These are phyloP conservation scores for Fusarium sp. DNA, from an alignment of 2,329 filamentous ascomycete species.

Conservation along the genomic window DNA sequence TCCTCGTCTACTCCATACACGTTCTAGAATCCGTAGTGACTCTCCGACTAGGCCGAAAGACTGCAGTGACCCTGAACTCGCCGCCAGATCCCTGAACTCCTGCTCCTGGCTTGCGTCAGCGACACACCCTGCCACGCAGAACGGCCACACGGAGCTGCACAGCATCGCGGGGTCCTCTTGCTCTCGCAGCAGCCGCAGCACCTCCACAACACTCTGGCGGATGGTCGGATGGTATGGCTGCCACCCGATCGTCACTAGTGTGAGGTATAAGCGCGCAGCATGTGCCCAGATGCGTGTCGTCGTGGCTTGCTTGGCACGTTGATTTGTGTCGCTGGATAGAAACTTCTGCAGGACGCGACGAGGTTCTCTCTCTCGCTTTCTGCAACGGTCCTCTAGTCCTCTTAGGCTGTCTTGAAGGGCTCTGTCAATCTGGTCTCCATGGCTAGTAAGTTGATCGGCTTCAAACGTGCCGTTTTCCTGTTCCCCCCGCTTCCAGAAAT, in stretches of 20 bases:
- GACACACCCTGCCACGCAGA: neutral
- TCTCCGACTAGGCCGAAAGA: neutral
- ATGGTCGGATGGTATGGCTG: neutral
- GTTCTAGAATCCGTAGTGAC: neutral
- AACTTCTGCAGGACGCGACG: neutral
- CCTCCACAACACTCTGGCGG: neutral
- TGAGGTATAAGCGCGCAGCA: neutral
- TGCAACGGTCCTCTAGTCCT: neutral
- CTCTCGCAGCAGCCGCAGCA: neutral
- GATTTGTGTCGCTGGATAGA: neutral
- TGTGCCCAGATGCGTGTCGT: neutral
- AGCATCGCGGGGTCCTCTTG: neutral
- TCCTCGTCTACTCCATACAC: neutral
- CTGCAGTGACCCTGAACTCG: neutral
- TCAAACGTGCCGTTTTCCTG: neutral
- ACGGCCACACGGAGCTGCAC: neutral
- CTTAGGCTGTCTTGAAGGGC: neutral
- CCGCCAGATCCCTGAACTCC: accelerated
- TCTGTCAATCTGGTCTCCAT: neutral
- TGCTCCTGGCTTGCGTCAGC: neutral
- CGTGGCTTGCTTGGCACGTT: neutral
- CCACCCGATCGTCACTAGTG: neutral
- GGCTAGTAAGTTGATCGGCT: neutral
- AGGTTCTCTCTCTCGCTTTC: neutral
- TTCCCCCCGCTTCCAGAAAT: neutral